Conservation (phyloP, 2,329 filamentous ascomycete species). For the Penicillium sp. region DNA sequence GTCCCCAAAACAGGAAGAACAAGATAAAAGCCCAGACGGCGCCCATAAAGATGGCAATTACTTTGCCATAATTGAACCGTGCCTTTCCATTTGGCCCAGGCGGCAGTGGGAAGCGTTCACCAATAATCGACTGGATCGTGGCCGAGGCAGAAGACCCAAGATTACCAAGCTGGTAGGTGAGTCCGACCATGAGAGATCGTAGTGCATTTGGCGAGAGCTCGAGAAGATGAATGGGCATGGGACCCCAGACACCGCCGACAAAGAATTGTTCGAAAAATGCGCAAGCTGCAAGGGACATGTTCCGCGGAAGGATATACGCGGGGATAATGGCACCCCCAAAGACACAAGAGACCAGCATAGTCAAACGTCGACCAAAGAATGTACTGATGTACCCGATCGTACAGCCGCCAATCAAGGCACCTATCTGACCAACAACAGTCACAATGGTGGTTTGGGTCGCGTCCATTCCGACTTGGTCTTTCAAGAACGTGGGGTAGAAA, state of each 20-base stretch:
- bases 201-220: slow-evolving; percentile 38
- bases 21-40: slow-evolving; percentile 33
- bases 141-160: slow-evolving; percentile 44
- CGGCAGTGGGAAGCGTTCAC: slow-evolving; percentile 43
- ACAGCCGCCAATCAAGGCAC: slow-evolving; percentile 37
- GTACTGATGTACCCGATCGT: slow-evolving; percentile 39
- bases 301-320: slow-evolving; percentile 35
- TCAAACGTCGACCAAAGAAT: slow-evolving; percentile 39
- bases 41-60: slow-evolving; percentile 38
- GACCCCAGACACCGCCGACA: slow-evolving; percentile 41
- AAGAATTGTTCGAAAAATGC: slow-evolving; percentile 44
- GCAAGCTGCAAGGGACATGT: slow-evolving; percentile 34
- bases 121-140: slow-evolving; percentile 47
- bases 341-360: slow-evolving; percentile 37
- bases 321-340: slow-evolving; percentile 38
- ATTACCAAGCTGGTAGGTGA: slow-evolving; percentile 44
- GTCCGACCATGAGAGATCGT: slow-evolving; percentile 38
- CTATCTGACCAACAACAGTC: slow-evolving; percentile 37
- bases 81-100: slow-evolving; percentile 30
- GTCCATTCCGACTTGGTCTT: slow-evolving; percentile 35
- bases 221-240: slow-evolving; percentile 41
- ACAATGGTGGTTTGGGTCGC: slow-evolving; percentile 36
- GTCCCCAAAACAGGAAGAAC: slow-evolving; percentile 36
- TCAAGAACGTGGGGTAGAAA: slow-evolving; percentile 45
- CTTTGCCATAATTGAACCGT: slow-evolving; percentile 46